Base-by-base conservation (phyloP, 2,329 filamentous ascomycete genomes). In the Botryosphaeria agaves region DNA sequence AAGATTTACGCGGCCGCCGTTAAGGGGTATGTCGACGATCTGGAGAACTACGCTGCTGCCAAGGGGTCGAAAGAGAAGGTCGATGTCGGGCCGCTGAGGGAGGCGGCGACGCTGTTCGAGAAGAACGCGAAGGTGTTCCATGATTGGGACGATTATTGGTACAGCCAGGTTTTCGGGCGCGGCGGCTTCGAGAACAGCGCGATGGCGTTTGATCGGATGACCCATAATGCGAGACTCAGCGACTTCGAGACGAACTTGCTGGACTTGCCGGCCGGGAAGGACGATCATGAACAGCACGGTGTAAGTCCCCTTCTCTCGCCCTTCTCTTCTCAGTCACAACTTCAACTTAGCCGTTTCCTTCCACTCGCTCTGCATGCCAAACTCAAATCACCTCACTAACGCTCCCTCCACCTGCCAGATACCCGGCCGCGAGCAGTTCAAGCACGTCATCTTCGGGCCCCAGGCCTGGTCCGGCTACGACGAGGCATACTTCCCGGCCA, bases 391-490 rank as follows among this genome's bases (percentile, higher is more conserved):
- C 7, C 7, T n/a, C 6, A 15, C 7, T 7, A 26, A 26, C 7
- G 25, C 11, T n/a, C 7, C 7, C 19, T 21, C 14, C 7, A 12
- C 12, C 14, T 7, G 17, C 27, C 18, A 29, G 28, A 68, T 92
- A 4, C 80, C 81, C 23, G 82, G 82, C 42, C 75, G 87, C 39
- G 80, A 79, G 4, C 89, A 95, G 55, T 98, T 84, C 64, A 93
- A 91, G 53, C 89, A 94, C 53, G 68, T 91, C 46, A 59, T 98
- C 33, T 92, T 85, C 48, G 87, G 80, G 2, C 89, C 89, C 1
- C 71, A 82, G 45, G 60, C 71, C 3, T 85, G 82, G 76, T 75
- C 74, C 19, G 71, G 67, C 21, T 69, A 76, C 40, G 68, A 77
- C 18, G 67, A 69, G 33, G 68, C 69, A 0, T 70, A 70, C 37